Evolutionary conservation across 2,329 filamentous ascomycete species (phyloP).

Genomic region (Cladosporium halotolerans): DNA sequence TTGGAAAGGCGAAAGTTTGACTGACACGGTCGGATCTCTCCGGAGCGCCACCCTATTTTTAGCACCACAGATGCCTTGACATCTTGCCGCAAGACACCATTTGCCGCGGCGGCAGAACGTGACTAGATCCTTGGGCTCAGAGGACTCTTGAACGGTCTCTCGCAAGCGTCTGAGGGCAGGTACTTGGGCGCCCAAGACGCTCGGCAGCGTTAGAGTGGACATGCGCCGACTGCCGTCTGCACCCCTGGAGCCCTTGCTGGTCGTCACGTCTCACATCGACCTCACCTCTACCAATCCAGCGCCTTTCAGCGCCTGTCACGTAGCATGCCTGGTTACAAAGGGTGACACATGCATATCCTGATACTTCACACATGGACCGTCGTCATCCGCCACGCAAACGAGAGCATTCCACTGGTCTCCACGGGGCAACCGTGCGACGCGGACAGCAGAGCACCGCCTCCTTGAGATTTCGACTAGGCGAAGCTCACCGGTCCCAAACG

Average conservation of each 20-base stretch:
- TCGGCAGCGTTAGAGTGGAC: not conserved
- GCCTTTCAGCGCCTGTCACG: too few relatives aligned
- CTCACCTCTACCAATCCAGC: constrained; percentile 6
- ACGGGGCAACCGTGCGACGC: constrained; percentile 6
- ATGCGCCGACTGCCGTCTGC: not conserved
- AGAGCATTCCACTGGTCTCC: constrained; percentile 4
- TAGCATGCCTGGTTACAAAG: not conserved
- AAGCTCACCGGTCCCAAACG: not conserved
- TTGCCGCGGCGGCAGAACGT: too few relatives aligned
- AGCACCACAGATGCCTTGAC: too few relatives aligned
- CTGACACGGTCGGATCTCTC: too few relatives aligned
- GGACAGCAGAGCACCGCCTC: constrained; percentile 9
- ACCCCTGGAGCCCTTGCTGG: not conserved
- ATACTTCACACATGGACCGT: not conserved
- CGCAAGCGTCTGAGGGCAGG: not conserved
- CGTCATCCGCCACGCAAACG: not conserved
- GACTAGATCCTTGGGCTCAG: too few relatives aligned
- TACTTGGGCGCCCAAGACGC: not conserved
- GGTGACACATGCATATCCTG: constrained; percentile 4
- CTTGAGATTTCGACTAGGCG: not conserved
- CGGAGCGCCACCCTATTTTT: too few relatives aligned
- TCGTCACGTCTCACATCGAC: constrained; percentile 7
- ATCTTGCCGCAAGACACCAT: too few relatives aligned
- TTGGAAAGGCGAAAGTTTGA: too few relatives aligned
- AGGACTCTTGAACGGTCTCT: not conserved